phyloP scores from a whole-genome alignment of 2,329 filamentous ascomycete species.

The Aureobasidium lini region DNA sequence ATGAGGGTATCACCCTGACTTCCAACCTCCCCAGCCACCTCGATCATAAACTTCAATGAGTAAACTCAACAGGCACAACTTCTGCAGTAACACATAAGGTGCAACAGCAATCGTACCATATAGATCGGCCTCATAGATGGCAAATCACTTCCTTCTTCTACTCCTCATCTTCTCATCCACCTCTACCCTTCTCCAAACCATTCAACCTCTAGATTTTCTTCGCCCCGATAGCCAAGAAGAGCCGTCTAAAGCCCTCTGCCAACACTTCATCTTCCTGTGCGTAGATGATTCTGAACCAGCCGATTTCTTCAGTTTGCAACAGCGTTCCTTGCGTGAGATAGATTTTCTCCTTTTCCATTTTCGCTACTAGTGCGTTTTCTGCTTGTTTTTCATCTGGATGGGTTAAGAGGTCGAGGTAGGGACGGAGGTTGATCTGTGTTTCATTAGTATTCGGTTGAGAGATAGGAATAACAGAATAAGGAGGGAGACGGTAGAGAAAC shows the following conservation, averaged over 20 bases:
- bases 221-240: constrained; percentile 15
- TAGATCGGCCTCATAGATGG: too few species aligned
- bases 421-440: constrained; percentile 24
- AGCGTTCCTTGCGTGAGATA: constrained; percentile 45
- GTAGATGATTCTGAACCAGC: constrained; percentile 51
- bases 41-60: too few species aligned
- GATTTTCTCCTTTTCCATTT: constrained; percentile 40
- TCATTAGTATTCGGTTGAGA: neutral
- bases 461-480: neutral
- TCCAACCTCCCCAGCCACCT: too few species aligned
- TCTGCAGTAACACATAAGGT: too few species aligned
- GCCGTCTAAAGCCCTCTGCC: constrained; percentile 30
- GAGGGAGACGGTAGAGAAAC: neutral
- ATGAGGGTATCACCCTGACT: neutral
- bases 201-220: neutral
- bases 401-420: constrained; percentile 3
- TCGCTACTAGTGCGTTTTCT: constrained; percentile 40
- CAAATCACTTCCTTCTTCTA: too few species aligned
- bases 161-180: too few species aligned
- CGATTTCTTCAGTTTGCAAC: constrained; percentile 37
- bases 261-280: constrained; percentile 32
- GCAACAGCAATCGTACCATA: too few species aligned
- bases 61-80: too few species aligned
- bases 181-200: too few species aligned
- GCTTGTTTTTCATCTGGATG: constrained; percentile 26